phyloP scores from a whole-genome alignment of 805 yeast species.

The Myxozyma sirexii region DNA sequence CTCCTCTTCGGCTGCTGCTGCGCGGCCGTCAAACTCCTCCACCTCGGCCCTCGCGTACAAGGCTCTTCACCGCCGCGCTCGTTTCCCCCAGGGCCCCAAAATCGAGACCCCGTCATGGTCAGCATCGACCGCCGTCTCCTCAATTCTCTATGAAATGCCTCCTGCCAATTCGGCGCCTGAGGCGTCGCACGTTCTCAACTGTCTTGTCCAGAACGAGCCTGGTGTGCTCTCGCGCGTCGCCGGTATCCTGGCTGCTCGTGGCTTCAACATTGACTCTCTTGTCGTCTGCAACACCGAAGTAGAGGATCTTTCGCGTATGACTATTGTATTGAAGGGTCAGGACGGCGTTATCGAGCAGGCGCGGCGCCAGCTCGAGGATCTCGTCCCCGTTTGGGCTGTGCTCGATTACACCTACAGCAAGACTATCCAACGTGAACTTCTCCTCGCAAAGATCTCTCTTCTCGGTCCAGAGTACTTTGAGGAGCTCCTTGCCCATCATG shows the following conservation, averaged over 20 bases:
- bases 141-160: slow-evolving; percentile 92
- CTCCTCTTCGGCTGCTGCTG: slow-evolving; percentile 1
- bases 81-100: slow-evolving; percentile 89
- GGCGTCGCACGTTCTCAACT: slow-evolving; percentile 88
- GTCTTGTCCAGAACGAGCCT: slow-evolving; percentile 97
- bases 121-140: slow-evolving; percentile 94
- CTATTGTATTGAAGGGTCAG: slow-evolving; percentile 90
- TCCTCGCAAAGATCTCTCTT: slow-evolving; percentile 87
- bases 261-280: slow-evolving; percentile 95
- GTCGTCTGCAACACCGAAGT: slow-evolving; percentile 98
- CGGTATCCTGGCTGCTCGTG: slow-evolving; percentile 96
- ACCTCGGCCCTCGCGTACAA: slow-evolving; percentile 95
- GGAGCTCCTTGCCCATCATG: slow-evolving; percentile 86
- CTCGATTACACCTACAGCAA: slow-evolving; percentile 89
- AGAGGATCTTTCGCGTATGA: slow-evolving; percentile 93
- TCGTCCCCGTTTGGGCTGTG: slow-evolving; percentile 98
- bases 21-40: slow-evolving; percentile 47
- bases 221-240: slow-evolving; percentile 94
- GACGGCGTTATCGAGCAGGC: slow-evolving; percentile 98
- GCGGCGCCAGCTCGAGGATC: slow-evolving; percentile 94
- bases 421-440: slow-evolving; percentile 86
- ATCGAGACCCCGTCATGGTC: slow-evolving; percentile 93
- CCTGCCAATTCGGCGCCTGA: slow-evolving; percentile 57
- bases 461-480: slow-evolving; percentile 98
- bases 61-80: slow-evolving; percentile 80